These are phyloP conservation scores for Dactylellina drechsleri DNA, from an alignment of 2,329 filamentous ascomycete genomes.

Conservation along the genomic window DNA sequence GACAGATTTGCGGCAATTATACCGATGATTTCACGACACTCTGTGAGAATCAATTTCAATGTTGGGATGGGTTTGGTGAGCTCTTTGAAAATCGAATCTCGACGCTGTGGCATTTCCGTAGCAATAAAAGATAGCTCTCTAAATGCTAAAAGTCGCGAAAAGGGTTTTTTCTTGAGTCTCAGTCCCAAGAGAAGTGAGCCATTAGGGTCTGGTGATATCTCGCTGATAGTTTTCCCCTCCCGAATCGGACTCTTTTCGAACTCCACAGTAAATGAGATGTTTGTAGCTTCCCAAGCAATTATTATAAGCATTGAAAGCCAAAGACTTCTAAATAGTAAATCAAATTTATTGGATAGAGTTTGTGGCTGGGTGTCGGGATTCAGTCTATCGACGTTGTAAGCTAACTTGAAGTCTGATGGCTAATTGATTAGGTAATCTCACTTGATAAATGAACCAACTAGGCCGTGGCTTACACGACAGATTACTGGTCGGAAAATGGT, in stretches of 20 bases:
- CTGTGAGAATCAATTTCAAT: slow-evolving; percentile 57
- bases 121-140: slow-evolving; percentile 56
- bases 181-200: slow-evolving; percentile 57
- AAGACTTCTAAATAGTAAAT: slow-evolving; percentile 55
- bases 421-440: slow-evolving; percentile 3
- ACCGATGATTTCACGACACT: slow-evolving; percentile 55
- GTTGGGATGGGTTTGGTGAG: slow-evolving; percentile 56
- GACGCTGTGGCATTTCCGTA: slow-evolving; percentile 54
- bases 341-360: slow-evolving; percentile 54
- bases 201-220: slow-evolving; percentile 57
- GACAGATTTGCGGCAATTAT: slow-evolving; percentile 26
- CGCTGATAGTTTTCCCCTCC: slow-evolving; percentile 56
- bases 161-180: slow-evolving; percentile 55
- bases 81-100: slow-evolving; percentile 57
- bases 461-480: slow-evolving; percentile 55
- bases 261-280: slow-evolving; percentile 56
- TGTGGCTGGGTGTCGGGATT: slow-evolving; percentile 56
- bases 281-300: slow-evolving; percentile 55
- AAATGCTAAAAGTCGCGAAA: slow-evolving; percentile 57
- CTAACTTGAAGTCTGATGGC: not conserved
- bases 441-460: slow-evolving; percentile 57
- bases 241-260: slow-evolving; percentile 57
- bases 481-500: slow-evolving; percentile 55
- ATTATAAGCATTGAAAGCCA: slow-evolving; percentile 56
- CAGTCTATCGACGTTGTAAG: slow-evolving; percentile 34